Base-by-base conservation (phyloP, 2,329 filamentous ascomycete species). In the Elsinoe arachidis region DNA sequence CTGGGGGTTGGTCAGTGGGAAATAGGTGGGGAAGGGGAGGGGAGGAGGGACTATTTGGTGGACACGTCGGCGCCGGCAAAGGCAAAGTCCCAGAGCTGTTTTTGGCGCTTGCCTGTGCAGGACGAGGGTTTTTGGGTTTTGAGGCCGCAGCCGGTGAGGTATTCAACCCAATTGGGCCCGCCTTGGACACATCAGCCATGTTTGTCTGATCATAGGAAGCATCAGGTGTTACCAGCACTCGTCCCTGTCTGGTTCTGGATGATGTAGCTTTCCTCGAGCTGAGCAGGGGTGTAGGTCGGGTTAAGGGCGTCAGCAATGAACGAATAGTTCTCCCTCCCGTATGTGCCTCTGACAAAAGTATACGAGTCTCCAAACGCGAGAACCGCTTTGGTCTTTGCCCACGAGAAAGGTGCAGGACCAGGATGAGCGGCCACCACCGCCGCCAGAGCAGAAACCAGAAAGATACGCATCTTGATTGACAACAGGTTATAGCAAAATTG, bases 51-150 rank as follows among this genome's bases (percentile, higher is more conserved):
- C 71, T 70, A 73, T 57, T 71, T 66, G 7, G 68, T 68, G 5
- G 74, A 74, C 15, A 80, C 73, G 57, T 81, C 76, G 0, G 77
- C 72, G 2, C 79, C 79, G 1, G 76, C 78, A 59, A 80, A 81
- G 0, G 79, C 78, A 62, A 81, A 81, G 57, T 81, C 74, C 79
- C 79, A 82, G 0, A 82, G 69, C 55, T 80, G 76, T 10, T 67
- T 70, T 9, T 70, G 60, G 23, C 65, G 64, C 1, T 77, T 78
- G 1, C 70, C 68, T 9, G 70, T 75, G 53, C 53, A 55, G 11
- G 35, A 23, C 6, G 21, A 26, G 12, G 53, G 53, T 2, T 75
- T 63, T 6, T 76, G 76, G 12, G 70, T 64, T 37, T 74, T 63
- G 7, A 76, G 52, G n/a, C 75, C 78, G 63, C 80, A 81, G 1